Conservation (phyloP, 148 eudicot genomes). For the Rhododendron ferrugineum region DNA sequence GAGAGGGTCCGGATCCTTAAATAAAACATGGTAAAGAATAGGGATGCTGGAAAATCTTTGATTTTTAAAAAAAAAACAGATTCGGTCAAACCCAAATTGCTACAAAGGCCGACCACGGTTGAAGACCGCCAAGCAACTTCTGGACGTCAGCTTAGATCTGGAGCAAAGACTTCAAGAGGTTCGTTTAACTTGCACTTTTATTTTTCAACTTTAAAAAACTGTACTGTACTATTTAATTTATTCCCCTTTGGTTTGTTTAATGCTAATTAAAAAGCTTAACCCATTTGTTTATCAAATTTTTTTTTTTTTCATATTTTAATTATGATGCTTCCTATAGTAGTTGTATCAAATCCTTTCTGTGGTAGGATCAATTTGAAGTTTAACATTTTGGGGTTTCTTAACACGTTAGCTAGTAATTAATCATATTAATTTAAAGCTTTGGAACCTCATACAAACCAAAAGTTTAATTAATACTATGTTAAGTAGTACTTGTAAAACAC, state of each 20-base stretch:
- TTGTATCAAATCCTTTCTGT: conserved; percentile 1
- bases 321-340: neutral
- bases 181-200: neutral
- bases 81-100: conserved; percentile 67
- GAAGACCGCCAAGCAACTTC: conserved; percentile 51
- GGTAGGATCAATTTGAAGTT: neutral
- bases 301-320: neutral
- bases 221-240: neutral
- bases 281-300: neutral
- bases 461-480: neutral
- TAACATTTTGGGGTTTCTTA: neutral
- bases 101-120: conserved; percentile 77
- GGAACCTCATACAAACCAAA: neutral
- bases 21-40: neutral
- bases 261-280: neutral
- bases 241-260: neutral
- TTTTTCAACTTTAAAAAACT: neutral
- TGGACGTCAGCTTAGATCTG: conserved; percentile 40
- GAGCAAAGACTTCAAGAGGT: conserved; percentile 75
- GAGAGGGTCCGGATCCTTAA: neutral
- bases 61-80: conserved; percentile 23
- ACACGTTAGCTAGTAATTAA: neutral
- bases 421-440: neutral
- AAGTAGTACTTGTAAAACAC: neutral
- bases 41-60: neutral